phyloP scores from a whole-genome alignment of 768 basidiomycete species.

The Wakefieldia striispora region DNA sequence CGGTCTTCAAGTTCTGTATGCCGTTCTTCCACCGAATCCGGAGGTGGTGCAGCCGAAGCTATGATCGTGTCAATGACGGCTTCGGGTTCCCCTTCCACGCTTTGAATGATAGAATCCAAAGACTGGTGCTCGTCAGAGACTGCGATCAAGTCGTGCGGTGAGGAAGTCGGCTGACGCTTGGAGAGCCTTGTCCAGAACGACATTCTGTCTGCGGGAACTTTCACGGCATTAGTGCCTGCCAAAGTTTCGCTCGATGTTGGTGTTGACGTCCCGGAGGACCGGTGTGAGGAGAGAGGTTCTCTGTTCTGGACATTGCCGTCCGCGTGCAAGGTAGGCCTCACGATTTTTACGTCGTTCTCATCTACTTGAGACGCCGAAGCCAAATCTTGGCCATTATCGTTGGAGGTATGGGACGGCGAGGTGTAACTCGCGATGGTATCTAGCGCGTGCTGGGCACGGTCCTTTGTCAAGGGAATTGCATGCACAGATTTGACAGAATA shows the following conservation, averaged over 20 bases:
- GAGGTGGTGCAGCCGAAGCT: constrained; percentile 59
- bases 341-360: constrained; percentile 44
- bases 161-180: constrained; percentile 37
- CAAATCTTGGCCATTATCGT: constrained; percentile 23
- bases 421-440: constrained; percentile 54
- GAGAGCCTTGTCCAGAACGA: constrained; percentile 75
- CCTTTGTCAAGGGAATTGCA: constrained; percentile 70
- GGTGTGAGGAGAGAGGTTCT: constrained; percentile 17
- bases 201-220: constrained; percentile 59
- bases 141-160: constrained; percentile 10
- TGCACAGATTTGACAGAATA: constrained; percentile 67
- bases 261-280: constrained; percentile 52
- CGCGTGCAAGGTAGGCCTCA: constrained; percentile 34
- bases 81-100: constrained; percentile 45
- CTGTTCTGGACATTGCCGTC: background rate
- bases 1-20: constrained; percentile 79
- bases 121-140: constrained; percentile 22
- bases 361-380: constrained; percentile 6
- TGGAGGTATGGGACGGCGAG: constrained; percentile 44
- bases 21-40: constrained; percentile 60
- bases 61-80: constrained; percentile 59
- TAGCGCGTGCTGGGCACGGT: constrained; percentile 54
- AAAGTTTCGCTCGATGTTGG: constrained; percentile 46
- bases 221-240: constrained; percentile 53
- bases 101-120: constrained; percentile 42